phyloP scores from a whole-genome alignment of 129 eudicot species.

The Flaveria bidentis region DNA sequence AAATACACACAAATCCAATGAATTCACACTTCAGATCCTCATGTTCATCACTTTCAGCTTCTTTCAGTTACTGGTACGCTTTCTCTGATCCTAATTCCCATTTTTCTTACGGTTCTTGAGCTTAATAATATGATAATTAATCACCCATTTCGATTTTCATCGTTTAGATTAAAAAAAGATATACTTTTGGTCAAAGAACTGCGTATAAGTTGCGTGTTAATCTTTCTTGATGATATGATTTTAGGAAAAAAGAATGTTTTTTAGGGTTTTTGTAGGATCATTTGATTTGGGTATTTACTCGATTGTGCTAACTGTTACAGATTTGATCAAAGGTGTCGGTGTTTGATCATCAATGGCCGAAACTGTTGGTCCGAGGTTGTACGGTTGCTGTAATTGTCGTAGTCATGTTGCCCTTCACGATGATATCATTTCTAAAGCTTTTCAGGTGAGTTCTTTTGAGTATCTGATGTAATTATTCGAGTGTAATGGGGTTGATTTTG shows the following conservation, averaged over 20 bases:
- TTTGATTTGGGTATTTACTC: constrained; percentile 25
- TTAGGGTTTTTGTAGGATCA: too few species aligned
- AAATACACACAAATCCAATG: constrained; percentile 5
- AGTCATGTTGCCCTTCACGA: constrained; percentile 83
- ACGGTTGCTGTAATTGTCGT: constrained; percentile 75
- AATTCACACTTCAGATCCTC: constrained; percentile 35
- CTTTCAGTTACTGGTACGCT: constrained; percentile 38
- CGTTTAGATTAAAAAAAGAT: too few species aligned
- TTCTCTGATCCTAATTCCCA: constrained; percentile 24
- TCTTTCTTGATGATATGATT: too few species aligned
- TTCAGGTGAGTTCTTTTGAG: constrained; percentile 47
- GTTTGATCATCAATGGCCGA: constrained; percentile 59
- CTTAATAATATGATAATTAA: constrained; percentile 18
- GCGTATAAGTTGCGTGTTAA: too few species aligned
- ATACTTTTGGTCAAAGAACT: too few species aligned
- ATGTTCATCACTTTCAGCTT: constrained; percentile 40
- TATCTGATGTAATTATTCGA: constrained; percentile 12
- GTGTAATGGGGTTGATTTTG: not conserved
- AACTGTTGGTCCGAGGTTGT: constrained; percentile 71
- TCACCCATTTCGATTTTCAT: constrained; percentile 29
- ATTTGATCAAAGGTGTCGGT: constrained; percentile 16
- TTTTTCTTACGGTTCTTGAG: constrained; percentile 14
- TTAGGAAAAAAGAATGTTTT: too few species aligned
- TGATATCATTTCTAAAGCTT: constrained; percentile 71
- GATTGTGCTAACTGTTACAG: constrained; percentile 30